Evolutionary conservation across 352 stramenopile species (phyloP), one percentile per base, ranked within the genome.

Genomic region (Globisporangium cystogenes): DNA sequence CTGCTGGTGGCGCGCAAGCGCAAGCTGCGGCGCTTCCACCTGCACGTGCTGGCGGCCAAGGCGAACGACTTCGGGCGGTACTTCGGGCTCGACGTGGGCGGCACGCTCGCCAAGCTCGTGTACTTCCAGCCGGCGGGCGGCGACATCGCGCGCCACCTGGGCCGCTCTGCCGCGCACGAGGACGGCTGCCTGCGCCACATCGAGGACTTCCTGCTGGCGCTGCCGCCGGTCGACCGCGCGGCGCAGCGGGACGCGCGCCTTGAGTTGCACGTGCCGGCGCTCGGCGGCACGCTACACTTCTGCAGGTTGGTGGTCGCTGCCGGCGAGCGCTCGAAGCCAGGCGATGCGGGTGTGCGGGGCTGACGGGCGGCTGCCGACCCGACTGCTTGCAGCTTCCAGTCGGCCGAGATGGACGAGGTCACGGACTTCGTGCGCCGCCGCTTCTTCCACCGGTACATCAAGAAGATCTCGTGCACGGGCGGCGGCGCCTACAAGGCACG

Each of bases 231-330:
- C 20, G 72, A 87, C 57, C 65, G 62, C 18, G 68, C 70, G 39
- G 64, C 67, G 55, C 68, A 82, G 45, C 64, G 81, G 48, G 68
- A 86, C 49, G 65, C 90, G 70, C 64, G 67, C 33, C 67, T 84
- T 50, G 50, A 85, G 57, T 75, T 96, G 43, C 57, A 81, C 26
- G 72, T 91, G 47, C 72, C 98, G 2, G 60, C 73, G 14, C 57
- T 86, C 20, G 87, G 86, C 23, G 95, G 94, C n/a, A 94, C 86
- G 50, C 89, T 99, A 43, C 96, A 99, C 66, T 99, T 99, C 63
- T 83, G 73, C 50, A 78, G 67, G 72, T 83, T 31, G 46, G 64
- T 68, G 8, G 23, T 27, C 16, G 21, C 45, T 24, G 41, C 29
- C 55, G 24, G n/a, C n/a, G n/a, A n/a, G n/a, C n/a, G n/a, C n/a